Evolutionary conservation across 2,329 filamentous ascomycete species (phyloP).

Genomic region (Ceratocystis cubensis): DNA sequence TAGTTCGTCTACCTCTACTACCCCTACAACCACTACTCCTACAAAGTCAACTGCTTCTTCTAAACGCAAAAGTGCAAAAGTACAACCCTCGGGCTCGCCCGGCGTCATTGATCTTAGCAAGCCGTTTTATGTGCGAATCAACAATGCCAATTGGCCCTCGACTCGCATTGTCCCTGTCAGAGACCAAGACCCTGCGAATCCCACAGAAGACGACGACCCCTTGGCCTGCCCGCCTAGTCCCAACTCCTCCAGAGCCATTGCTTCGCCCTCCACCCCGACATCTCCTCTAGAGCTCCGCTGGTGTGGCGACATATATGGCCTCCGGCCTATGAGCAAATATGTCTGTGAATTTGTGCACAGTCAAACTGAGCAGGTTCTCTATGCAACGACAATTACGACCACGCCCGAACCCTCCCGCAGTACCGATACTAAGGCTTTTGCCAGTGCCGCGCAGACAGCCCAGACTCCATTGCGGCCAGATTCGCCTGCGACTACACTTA

Average conservation of each 20-base stretch:
- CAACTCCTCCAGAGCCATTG: background rate
- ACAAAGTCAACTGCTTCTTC: background rate
- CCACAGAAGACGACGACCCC: constrained; percentile 24
- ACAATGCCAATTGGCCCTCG: constrained; percentile 68
- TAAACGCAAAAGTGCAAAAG: no score
- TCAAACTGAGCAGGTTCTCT: constrained; percentile 51
- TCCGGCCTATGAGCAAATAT: constrained; percentile 63
- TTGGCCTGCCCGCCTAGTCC: constrained; percentile 4
- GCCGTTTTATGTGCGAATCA: constrained; percentile 67
- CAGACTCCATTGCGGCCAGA: constrained; percentile 57
- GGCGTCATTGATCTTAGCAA: constrained; percentile 54
- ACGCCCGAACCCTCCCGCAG: constrained; percentile 36
- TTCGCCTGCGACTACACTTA: constrained; percentile 63
- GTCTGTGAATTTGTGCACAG: constrained; percentile 65
- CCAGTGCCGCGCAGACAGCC: constrained; percentile 24
- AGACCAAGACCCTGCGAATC: constrained; percentile 22
- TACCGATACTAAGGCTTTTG: constrained; percentile 25
- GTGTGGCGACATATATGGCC: constrained; percentile 58
- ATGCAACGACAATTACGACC: constrained; percentile 60
- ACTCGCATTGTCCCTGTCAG: constrained; percentile 51
- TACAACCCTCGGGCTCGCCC: constrained; percentile 22
- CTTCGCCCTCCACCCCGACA: constrained; percentile 23
- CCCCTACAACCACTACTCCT: constrained; percentile 26
- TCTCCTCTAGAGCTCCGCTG: constrained; percentile 40
- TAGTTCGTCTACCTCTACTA: constrained; percentile 22